Base-by-base conservation (phyloP, 139 green algal species). In the Coelastrella sp. region DNA sequence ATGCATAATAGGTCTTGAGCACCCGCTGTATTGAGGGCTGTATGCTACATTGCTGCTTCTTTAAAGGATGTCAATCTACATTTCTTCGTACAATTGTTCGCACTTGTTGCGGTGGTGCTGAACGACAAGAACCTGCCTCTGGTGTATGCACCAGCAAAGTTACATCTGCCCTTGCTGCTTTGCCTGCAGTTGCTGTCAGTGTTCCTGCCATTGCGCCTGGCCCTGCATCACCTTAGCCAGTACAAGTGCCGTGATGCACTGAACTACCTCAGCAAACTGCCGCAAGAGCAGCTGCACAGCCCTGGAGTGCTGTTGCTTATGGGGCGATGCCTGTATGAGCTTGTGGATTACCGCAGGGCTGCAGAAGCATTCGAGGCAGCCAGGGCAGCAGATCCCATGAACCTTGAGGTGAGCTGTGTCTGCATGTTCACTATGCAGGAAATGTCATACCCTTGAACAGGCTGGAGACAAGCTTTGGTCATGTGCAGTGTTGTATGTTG, bases 311-410 rank as follows among this genome's bases (percentile, higher is more conserved):
- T 94, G 63, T 92, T 88, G 68, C 85, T 91, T 51, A 78, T 98
- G 27, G 97, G 93, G 1, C 89, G 94, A 3, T 94, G 94, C 4
- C 86, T 96, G 84, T 97, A 95, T 77, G 97, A 99, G 87, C 88
- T 93, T 75, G 96, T 98, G 35, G 91, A 98, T 68, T 99, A 99
- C 3, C 60, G 87, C 34, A 92, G 96, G 0, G 93, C 93, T 13
- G 87, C 83, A 7, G 92, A 91, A 35, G 67, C 73, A 5, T 88
- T 84, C 45, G 43, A 68, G 27, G 75, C 48, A n/a, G 66, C 48
- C 45, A 40, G 75, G 30, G 7, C 48, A 25, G 68, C 41, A 57
- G 76, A 85, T 64, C 95, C 93, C 2, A 69, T 85, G 69, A 83
- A 90, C n/a, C 81, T 96, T 4, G 92, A 96, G 89, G 89, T 91